Evolutionary conservation across 768 basidiomycete species (phyloP), one percentile per base, ranked within the genome.

Genomic region (Cyclocybe cylindracea): DNA sequence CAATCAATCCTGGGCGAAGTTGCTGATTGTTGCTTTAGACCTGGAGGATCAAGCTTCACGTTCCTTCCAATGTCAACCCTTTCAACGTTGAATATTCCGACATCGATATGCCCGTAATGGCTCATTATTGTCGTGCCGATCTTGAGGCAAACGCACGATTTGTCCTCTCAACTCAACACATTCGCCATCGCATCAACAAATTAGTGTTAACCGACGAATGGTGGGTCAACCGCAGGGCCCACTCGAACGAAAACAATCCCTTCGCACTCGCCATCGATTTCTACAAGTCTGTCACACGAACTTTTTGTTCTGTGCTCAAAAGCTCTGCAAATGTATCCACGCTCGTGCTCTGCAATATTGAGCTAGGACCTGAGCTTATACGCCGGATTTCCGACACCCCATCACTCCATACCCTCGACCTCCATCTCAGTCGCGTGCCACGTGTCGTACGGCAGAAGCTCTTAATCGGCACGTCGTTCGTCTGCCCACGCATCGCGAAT

Each of bases 141-240:
- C 54, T 62, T 10, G 51, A 56, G 18, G 50, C 53, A 32, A 59
- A 57, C 14, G 56, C 56, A 6, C 44, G 54, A 13, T 61, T 62
- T 37, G 31, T 62, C 24, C 39, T 57, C 19, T 29, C 46, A 7
- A 51, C 48, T 10, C 57, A 60, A 4, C 56, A 53, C 36, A 42
- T 64, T 44, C 50, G 38, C 29, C 47, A 34, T 4, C 60, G 53
- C 35, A 52, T 64, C 41, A 58, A 60, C 18, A 50, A 40, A 36
- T 53, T 64, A 8, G 52, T 57, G 2, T 31, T 64, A 10, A 50
- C 53, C 6, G 62, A 64, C 50, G 62, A 64, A 46, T 64, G 62
- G 62, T 59, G 56, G 53, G 56, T 60, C 8, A 57, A 47, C 44
- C 58, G 60, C 16, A 52, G 60, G 11, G 58, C 55, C 2, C 58